Conservation (phyloP, 768 basidiomycete species). For the Rhodotorula taiwanensis region DNA sequence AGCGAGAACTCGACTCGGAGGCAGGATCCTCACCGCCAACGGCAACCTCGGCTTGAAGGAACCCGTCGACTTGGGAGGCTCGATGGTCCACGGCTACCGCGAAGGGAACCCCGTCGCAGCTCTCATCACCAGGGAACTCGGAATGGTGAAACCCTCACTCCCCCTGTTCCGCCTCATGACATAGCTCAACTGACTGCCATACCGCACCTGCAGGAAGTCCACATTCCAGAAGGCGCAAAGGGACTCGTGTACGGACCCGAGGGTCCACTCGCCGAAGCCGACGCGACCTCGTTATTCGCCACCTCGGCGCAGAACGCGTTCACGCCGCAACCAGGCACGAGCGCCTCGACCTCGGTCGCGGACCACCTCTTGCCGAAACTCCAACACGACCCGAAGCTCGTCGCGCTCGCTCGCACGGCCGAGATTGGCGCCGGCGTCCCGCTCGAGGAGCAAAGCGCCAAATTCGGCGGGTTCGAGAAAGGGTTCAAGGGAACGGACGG, state of each 20-base stretch:
- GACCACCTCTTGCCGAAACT: constrained; percentile 16
- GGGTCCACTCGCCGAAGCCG: constrained; percentile 15
- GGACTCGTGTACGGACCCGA: constrained; percentile 22
- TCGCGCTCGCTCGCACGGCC: constrained; percentile 28
- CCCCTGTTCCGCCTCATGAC: background rate
- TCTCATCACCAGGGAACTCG: background rate
- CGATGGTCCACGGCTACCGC: constrained; percentile 25
- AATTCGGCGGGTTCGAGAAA: constrained; percentile 20
- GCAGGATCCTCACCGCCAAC: constrained; percentile 13
- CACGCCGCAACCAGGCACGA: background rate
- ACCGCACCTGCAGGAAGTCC: constrained; percentile 9
- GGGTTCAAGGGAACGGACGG: constrained; percentile 25
- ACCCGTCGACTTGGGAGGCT: constrained; percentile 30
- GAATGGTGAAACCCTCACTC: constrained; percentile 9
- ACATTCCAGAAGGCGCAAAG: constrained; percentile 16
- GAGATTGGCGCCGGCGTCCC: constrained; percentile 31
- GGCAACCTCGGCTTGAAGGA: background rate
- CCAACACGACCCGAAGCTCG: constrained; percentile 7
- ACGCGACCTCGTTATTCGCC: constrained; percentile 14
- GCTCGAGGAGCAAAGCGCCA: constrained; percentile 20
- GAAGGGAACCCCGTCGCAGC: constrained; percentile 22
- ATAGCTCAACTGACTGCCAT: background rate
- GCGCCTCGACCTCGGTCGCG: constrained; percentile 15
- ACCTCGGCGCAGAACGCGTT: constrained; percentile 21
- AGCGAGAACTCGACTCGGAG: constrained; percentile 22